Conservation (phyloP, 306 rosid species). For the Arachis hypogaea region DNA sequence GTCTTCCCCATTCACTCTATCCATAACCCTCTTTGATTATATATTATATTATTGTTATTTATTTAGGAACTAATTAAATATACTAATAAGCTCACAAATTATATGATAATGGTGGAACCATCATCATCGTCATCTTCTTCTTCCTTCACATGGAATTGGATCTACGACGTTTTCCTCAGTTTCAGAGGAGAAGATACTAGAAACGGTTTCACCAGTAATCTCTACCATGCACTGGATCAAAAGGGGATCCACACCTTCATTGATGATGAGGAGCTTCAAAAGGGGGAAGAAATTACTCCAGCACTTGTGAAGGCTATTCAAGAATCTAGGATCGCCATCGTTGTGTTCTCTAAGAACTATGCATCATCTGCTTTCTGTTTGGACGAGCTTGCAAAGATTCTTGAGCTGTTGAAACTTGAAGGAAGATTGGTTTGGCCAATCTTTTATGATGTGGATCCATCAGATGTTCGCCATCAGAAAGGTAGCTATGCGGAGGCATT, state of each 20-base stretch:
- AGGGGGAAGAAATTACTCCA: background rate
- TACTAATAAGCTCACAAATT: no score
- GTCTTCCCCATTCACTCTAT: no score
- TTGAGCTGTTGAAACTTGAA: background rate
- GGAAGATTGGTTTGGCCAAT: background rate
- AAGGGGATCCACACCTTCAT: conserved; percentile 4
- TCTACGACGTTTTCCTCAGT: background rate
- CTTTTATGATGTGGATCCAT: conserved; percentile 5
- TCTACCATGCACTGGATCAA: background rate
- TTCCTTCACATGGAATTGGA: background rate
- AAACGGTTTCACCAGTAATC: background rate
- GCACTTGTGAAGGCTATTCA: background rate
- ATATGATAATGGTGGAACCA: background rate
- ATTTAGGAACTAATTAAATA: no score
- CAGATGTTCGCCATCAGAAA: background rate
- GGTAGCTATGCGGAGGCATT: background rate
- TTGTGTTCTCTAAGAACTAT: background rate
- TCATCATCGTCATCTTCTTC: background rate
- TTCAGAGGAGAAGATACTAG: conserved; percentile 2
- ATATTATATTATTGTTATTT: no score
- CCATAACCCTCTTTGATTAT: no score
- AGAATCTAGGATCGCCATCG: conserved; percentile 9
- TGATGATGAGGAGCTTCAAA: background rate
- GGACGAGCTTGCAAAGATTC: background rate
- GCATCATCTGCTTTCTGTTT: background rate